A percentile compares a stretch with the other conserved stretches of the same genome.
These are phyloP conservation scores for Solanum bulbocastanum DNA, from an alignment of 257 asterid genomes.

Conservation along the genomic window DNA sequence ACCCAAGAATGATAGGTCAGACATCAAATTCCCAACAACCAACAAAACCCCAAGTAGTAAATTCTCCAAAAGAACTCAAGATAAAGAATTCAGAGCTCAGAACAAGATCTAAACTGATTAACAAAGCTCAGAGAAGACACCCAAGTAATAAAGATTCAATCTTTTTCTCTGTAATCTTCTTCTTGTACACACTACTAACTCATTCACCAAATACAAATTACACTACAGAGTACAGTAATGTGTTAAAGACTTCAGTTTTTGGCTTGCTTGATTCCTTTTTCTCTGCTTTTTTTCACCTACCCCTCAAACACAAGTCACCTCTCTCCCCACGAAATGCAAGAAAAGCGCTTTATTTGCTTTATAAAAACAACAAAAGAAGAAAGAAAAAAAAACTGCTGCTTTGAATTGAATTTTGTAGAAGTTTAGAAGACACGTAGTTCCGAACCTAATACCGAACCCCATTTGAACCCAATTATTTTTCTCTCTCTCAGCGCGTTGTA, in stretches of 20 bases:
- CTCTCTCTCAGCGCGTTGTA: conserved; percentile 5
- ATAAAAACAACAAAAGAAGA: not conserved
- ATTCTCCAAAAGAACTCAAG: not conserved
- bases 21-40: not conserved
- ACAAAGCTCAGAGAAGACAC: not conserved
- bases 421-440: conserved; percentile 14
- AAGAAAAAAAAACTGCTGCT: not conserved
- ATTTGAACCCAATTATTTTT: not conserved
- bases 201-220: not conserved
- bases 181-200: not conserved
- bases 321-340: conserved; percentile 19
- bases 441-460: conserved; percentile 51
- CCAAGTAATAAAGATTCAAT: not conserved
- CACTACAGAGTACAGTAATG: not conserved
- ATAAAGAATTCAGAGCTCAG: not conserved
- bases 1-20: not conserved
- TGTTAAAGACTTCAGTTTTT: not conserved
- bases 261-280: not conserved
- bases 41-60: not conserved
- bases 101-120: not conserved
- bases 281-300: not conserved
- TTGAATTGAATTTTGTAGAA: not conserved
- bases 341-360: conserved; percentile 37
- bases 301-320: conserved; percentile 4
- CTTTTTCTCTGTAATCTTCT: not conserved